These are phyloP conservation scores for Zizania palustris DNA, from an alignment of 202 grass and related monocot species.

Conservation along the genomic window DNA sequence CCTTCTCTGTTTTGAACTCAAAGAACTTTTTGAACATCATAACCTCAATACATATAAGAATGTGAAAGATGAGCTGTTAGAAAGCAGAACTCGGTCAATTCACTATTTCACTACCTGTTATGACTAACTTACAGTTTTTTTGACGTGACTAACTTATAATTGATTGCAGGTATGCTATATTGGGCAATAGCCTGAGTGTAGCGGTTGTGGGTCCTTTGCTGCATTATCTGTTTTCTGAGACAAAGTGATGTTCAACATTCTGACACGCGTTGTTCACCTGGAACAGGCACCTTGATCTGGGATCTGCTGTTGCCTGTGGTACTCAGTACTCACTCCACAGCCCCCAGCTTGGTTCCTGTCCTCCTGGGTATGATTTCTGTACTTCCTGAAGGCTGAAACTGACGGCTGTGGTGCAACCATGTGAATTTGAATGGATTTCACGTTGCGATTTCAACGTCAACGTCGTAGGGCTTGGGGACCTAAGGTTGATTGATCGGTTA, in stretches of 20 bases:
- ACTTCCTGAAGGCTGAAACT: neutral
- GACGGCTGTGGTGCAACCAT: neutral
- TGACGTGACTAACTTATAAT: too few species aligned
- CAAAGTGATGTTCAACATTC: conserved; percentile 20
- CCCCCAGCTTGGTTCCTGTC: conserved; percentile 6
- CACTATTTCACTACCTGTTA: neutral
- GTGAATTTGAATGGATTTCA: too few species aligned
- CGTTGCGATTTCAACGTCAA: too few species aligned
- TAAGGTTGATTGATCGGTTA: neutral
- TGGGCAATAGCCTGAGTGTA: conserved; percentile 91
- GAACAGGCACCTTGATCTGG: neutral
- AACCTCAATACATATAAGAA: conserved; percentile 7
- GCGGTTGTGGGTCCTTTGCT: conserved; percentile 80
- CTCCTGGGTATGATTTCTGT: neutral
- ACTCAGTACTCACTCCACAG: conserved; percentile 2
- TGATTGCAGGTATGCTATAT: conserved; percentile 74
- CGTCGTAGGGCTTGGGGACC: neutral
- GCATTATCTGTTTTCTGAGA: conserved; percentile 66
- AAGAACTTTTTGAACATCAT: neutral
- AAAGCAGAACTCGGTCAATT: neutral
- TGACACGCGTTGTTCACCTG: conserved; percentile 23
- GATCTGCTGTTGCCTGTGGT: neutral
- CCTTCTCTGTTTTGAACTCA: conserved; percentile 22
- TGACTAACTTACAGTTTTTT: neutral
- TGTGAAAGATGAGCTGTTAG: neutral